These are phyloP conservation scores for Penicillium sp. DNA, from an alignment of 2,329 filamentous ascomycete species.

Conservation along the genomic window DNA sequence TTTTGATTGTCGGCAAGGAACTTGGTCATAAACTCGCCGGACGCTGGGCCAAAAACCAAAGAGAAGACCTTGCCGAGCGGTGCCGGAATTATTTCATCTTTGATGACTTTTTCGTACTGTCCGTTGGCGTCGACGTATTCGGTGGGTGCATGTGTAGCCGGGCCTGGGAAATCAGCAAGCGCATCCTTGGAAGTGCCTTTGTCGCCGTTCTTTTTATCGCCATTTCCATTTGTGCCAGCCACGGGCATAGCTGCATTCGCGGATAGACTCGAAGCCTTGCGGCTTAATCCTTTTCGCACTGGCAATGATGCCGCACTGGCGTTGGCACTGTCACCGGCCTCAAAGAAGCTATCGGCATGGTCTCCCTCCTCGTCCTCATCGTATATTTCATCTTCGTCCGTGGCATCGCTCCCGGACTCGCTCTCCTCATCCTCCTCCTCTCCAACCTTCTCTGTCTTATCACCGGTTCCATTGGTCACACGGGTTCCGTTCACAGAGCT, in stretches of 20 bases:
- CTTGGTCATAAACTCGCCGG: conserved; percentile 77
- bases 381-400: conserved; percentile 66
- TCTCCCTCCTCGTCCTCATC: conserved; percentile 54
- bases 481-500: conserved; percentile 87
- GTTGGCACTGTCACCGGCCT: conserved; percentile 54
- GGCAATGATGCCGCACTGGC: conserved; percentile 52
- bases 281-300: conserved; percentile 55
- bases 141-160: conserved; percentile 76
- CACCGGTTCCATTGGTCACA: conserved; percentile 75
- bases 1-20: conserved; percentile 88
- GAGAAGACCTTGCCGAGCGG: conserved; percentile 90
- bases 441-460: conserved; percentile 79
- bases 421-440: conserved; percentile 61
- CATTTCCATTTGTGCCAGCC: conserved; percentile 35
- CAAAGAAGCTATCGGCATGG: conserved; percentile 61
- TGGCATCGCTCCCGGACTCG: conserved; percentile 73
- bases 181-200: conserved; percentile 44
- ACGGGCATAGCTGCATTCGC: conserved; percentile 37
- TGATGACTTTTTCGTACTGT: conserved; percentile 82
- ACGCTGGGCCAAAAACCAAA: conserved; percentile 79
- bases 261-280: conserved; percentile 67
- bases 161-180: conserved; percentile 73
- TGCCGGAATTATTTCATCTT: conserved; percentile 81
- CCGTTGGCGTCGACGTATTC: conserved; percentile 75
- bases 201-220: conserved; percentile 49